These are phyloP conservation scores for Exophiala mesophila DNA, from an alignment of 2,329 filamentous ascomycete genomes.

Conservation along the genomic window DNA sequence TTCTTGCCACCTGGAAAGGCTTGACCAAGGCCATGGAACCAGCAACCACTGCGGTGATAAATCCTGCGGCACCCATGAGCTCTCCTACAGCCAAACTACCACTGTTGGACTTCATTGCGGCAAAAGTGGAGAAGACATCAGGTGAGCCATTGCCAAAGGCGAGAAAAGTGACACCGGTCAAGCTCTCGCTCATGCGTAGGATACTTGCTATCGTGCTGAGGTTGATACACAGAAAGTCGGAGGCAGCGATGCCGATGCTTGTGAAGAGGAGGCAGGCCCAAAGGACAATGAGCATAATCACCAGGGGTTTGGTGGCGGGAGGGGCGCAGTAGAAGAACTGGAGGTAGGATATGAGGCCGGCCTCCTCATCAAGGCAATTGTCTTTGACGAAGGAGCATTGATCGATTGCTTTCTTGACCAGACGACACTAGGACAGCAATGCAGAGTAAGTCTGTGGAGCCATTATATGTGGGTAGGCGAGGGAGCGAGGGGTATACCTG, in stretches of 20 bases:
- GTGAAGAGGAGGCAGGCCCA: slow-evolving; percentile 92
- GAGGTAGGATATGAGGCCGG: slow-evolving; percentile 83
- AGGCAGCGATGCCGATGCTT: slow-evolving; percentile 95
- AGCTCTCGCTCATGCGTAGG: slow-evolving; percentile 88
- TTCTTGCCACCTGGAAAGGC: slow-evolving; percentile 84
- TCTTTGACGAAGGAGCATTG: slow-evolving; percentile 80
- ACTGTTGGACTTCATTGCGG: slow-evolving; percentile 93
- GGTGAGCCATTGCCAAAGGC: slow-evolving; percentile 97
- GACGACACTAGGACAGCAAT: slow-evolving; percentile 56
- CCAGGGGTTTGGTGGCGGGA: slow-evolving; percentile 62
- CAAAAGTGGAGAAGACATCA: slow-evolving; percentile 97
- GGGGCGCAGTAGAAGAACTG: slow-evolving; percentile 84
- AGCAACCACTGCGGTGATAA: slow-evolving; percentile 93
- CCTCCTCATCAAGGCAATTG: slow-evolving; percentile 84
- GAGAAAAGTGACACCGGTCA: slow-evolving; percentile 92
- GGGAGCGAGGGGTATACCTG: slow-evolving; percentile 14
- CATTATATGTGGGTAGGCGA: background rate
- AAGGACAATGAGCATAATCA: slow-evolving; percentile 69
- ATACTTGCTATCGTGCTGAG: slow-evolving; percentile 86
- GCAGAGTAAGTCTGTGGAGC: slow-evolving; percentile 10
- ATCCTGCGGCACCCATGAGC: slow-evolving; percentile 87
- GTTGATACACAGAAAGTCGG: slow-evolving; percentile 97
- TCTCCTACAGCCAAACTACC: slow-evolving; percentile 96
- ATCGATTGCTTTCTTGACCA: slow-evolving; percentile 71
- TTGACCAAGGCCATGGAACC: slow-evolving; percentile 96